Evolutionary conservation across 2,329 filamentous ascomycete species (phyloP).

Genomic region (Diaporthe destruens): DNA sequence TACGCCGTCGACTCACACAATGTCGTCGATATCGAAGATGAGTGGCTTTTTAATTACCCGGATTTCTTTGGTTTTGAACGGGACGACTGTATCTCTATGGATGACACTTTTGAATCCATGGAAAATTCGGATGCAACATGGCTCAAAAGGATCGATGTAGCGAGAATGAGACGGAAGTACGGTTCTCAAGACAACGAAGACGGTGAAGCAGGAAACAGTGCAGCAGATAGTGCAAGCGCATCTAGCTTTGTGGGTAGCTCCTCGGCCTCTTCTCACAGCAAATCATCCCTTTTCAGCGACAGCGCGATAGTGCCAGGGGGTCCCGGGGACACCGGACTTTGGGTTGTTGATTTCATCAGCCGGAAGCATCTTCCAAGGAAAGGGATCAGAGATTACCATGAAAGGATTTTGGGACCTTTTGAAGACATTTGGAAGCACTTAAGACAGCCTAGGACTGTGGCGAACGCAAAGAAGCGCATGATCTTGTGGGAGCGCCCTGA

Average conservation of each 20-base stretch:
- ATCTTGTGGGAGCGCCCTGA: neutral
- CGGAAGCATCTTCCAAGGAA: neutral
- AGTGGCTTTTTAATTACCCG: conserved; percentile 44
- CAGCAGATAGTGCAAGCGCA: too few species aligned
- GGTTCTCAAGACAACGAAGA: neutral
- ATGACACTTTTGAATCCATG: neutral
- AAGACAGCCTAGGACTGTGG: neutral
- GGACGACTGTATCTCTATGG: neutral
- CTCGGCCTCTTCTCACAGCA: too few species aligned
- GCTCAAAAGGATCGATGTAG: neutral
- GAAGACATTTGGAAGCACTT: neutral
- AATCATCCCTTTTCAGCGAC: too few species aligned
- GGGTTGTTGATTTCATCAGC: neutral
- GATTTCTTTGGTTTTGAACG: conserved; percentile 21
- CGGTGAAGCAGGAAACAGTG: too few species aligned
- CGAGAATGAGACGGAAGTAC: neutral
- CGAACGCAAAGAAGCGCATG: conserved; percentile 4
- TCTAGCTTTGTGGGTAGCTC: too few species aligned
- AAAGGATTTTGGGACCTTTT: neutral
- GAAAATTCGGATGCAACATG: neutral
- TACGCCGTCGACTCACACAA: conserved; percentile 34
- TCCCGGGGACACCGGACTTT: neutral
- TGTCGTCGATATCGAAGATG: conserved; percentile 40
- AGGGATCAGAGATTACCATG: too few species aligned
- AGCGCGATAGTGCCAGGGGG: too few species aligned